Evolutionary conservation across 2,329 filamentous ascomycete genomes (phyloP), one percentile per base, ranked within the genome.

Genomic region (Fusarium pseudoanthophilum): DNA sequence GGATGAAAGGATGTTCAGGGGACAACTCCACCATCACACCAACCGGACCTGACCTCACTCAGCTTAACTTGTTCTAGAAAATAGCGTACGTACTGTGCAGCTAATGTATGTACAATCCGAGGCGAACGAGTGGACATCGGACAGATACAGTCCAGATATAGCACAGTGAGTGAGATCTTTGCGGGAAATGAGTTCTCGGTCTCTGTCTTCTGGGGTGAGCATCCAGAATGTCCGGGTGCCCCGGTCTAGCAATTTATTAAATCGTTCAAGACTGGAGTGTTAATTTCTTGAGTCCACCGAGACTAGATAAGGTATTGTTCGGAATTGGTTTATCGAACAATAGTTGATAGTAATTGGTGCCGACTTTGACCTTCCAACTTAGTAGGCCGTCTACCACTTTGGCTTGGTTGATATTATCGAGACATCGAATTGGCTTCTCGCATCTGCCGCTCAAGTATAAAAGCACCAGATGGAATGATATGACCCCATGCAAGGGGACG

Each of bases 251-350:
- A 69, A 68, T 77, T 63, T 76, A 67, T 77, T 48, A 63, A 75
- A 69, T 77, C 34, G 49, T 75, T 67, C 60, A 69, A 68, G 69
- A 70, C 72, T 28, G 59, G 69, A 67, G 48, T 62, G 66, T 66
- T 66, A 78, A 78, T 78, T 74, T 78, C 76, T 74, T 48, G 69
- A 76, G 67, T 58, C 76, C 75, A 77, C 68, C 60, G 14, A 64
- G 65, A 55, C 64, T 72, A 65, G 75, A 67, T 67, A 67, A 56
- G 69, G 59, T 58, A 55, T 42, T 43, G 34, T 49, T 30, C 51
- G 39, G 37, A 20, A 21, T 20, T 36, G 46, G n/a, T 37, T 53
- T 42, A 61, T 67, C 36, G 21, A 46, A 49, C n/a, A 48, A 40
- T 46, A 48, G 62, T 42, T 32, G 20, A 24, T 46, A 15, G 24